Evolutionary conservation across 2,329 filamentous ascomycete species (phyloP), one percentile per base, ranked within the genome.

Genomic region (Botrytis sinoallii): DNA sequence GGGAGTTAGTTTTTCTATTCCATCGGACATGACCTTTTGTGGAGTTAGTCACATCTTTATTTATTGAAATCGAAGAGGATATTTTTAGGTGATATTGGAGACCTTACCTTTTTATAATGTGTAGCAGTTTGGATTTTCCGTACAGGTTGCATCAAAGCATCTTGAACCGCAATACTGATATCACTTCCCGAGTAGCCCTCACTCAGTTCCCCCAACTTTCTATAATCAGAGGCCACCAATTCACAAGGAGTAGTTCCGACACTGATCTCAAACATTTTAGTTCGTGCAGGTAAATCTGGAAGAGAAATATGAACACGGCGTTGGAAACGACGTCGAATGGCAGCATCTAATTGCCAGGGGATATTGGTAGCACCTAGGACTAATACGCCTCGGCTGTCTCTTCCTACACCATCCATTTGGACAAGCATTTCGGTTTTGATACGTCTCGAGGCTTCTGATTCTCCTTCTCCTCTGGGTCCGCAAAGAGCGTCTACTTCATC

Each of bases 371-470:
- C 96, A 75, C 96, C 96, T 5, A 99, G 89, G 59, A 99, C 97
- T 38, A 99, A 86, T 14, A 99, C 95, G 32, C 95, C 96, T 79
- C 92, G 94, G 76, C 92, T 95, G 83, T 99, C 96, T 76, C 97
- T 95, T 76, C 96, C 97, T 16, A 99, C 96, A 84, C 96, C 97
- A 79, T 99, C 96, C 96, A 99, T 99, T 84, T 99, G 96, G 29
- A 99, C 95, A 22, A 99, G 90, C 80, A 99, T 90, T 83, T 99
- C 96, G 0, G 96, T 99, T 85, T 99, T 99, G 87, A 99, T 99
- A 82, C 96, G 92, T 75, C 96, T 90, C 70, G 95, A 98, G 1
- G 97, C 96, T 86, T 99, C 96, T 1, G 95, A 98, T 85, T 99
- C 97, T 82, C 96, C 96, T 87, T 99, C 96, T 76, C 89, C 90